Evolutionary conservation across 2,329 filamentous ascomycete genomes (phyloP).

Genomic region (Coniosporium tulheliwenetii): DNA sequence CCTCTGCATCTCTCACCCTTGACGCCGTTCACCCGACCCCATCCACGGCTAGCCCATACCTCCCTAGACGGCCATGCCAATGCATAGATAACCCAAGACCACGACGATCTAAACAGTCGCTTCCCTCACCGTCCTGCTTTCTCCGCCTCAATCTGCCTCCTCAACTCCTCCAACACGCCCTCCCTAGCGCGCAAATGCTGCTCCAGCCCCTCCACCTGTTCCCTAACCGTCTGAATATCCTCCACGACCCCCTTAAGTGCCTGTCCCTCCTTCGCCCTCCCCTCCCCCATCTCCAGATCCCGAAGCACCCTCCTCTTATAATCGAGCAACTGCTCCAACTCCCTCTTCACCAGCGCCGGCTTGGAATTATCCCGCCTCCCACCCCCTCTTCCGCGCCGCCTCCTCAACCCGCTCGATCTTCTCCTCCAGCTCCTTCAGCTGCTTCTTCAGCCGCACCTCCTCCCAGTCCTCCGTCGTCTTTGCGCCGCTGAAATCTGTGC

Average conservation of each 20-base stretch:
- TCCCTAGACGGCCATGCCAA: no score
- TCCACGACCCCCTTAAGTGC: conserved; percentile 64
- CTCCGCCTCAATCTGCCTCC: conserved; percentile 75
- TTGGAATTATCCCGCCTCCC: conserved; percentile 56
- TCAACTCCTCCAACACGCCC: conserved; percentile 59
- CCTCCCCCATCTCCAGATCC: conserved; percentile 58
- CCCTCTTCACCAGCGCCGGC: conserved; percentile 82
- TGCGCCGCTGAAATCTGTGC: conserved; percentile 78
- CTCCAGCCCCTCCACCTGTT: conserved; percentile 87
- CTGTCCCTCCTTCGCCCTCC: conserved; percentile 52
- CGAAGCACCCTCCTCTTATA: conserved; percentile 75
- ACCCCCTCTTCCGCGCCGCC: conserved; percentile 35
- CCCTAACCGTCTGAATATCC: conserved; percentile 77
- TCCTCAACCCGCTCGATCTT: conserved; percentile 77
- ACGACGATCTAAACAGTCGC: background rate
- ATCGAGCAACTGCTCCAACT: conserved; percentile 84
- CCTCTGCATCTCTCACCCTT: no score
- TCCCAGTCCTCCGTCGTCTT: conserved; percentile 91
- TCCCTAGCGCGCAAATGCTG: conserved; percentile 63
- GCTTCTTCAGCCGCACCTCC: conserved; percentile 85
- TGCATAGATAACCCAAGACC: no score
- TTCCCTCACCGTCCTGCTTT: background rate
- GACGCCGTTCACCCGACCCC: no score
- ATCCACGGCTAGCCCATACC: no score
- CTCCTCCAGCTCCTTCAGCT: conserved; percentile 74